Base-by-base conservation (phyloP, 208 protist species). In the Cochliopodium minus region DNA sequence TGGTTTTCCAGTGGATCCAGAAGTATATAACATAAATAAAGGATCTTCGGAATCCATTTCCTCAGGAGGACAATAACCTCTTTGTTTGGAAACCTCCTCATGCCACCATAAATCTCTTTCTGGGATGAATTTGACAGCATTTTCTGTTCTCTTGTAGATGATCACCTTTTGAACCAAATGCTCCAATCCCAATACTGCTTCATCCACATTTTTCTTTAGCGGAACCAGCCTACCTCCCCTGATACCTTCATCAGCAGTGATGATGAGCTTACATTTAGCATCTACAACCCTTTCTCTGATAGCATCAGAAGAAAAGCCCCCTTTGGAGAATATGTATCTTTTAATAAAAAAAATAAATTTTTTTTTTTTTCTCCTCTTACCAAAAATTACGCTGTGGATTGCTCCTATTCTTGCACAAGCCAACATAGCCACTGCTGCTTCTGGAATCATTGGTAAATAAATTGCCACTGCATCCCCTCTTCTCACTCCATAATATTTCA, bases 1-100 rank as follows among this genome's bases (percentile, higher is more conserved):
- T 36, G 91, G 91, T 64, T 82, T 88, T 38, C 93, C 93, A 1
- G 93, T 97, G 42, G 82, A 93, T 56, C 89, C 88, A 59, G 75
- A 87, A 11, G 93, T 97, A 76, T 97, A 98, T 11, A 98, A 77
- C 59, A 97, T 66, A 62, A 97, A 98, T 6, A 96, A 75, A 15
- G 81, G 74, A 67, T 96, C 85, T 72, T 97, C 91, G 2, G 78
- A 70, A 17, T 79, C 81, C 57, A 96, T 70, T 76, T 78, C 87
- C 60, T 85, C 88, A 46, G 80, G 55, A 13, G 71, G 73, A 67
- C 83, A 73, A 35, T 62, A 26, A 25, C 45, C 66, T 72, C 50
- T 28, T 52, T 43, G 0, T 42, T 61, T 5, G 66, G 73, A 43
- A 74, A 52, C 45, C 23, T 65, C 75, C 33, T 87, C 82, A 55